A percentile compares a stretch with the other conserved stretches of the same genome.
These are phyloP conservation scores for Aspergillus costaricaensis DNA, from an alignment of 2,329 filamentous ascomycete species.

Conservation along the genomic window DNA sequence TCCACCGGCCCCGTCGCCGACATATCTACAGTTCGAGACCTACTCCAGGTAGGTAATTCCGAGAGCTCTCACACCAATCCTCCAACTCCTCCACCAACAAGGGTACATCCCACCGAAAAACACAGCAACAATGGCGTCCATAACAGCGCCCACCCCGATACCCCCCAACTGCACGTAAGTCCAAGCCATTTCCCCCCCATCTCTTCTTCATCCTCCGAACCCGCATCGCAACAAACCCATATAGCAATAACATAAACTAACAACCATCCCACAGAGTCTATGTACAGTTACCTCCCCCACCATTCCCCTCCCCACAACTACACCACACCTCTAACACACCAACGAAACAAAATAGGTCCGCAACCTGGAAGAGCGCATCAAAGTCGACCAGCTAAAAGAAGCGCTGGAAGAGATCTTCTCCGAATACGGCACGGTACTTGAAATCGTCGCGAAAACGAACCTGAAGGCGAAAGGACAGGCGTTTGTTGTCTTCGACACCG, in stretches of 20 bases:
- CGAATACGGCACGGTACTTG: constrained; percentile 82
- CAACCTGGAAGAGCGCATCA: constrained; percentile 91
- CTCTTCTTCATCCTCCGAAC: not conserved
- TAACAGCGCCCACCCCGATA: constrained; percentile 31
- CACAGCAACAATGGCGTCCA: constrained; percentile 41
- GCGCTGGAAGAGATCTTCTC: constrained; percentile 77
- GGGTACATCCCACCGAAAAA: constrained; percentile 20
- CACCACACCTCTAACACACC: constrained; percentile 14
- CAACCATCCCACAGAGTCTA: constrained; percentile 39
- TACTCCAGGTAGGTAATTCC: not conserved
- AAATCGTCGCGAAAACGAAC: constrained; percentile 86
- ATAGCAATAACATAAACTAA: constrained; percentile 14
- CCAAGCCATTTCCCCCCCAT: not conserved
- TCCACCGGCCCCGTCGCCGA: constrained; percentile 1
- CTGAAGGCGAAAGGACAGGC: constrained; percentile 92
- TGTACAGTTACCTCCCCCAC: constrained; percentile 30
- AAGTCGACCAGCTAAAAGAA: constrained; percentile 73
- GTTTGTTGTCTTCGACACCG: constrained; percentile 84
- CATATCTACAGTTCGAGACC: constrained; percentile 6
- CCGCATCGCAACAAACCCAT: not conserved
- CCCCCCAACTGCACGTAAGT: constrained; percentile 46
- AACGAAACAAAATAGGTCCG: constrained; percentile 52
- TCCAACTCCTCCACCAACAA: constrained; percentile 12
- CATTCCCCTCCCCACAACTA: constrained; percentile 13
- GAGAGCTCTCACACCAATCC: not conserved